These are phyloP conservation scores for Annulohypoxylon stygium DNA, from an alignment of 495 filamentous ascomycete species.

Conservation along the genomic window DNA sequence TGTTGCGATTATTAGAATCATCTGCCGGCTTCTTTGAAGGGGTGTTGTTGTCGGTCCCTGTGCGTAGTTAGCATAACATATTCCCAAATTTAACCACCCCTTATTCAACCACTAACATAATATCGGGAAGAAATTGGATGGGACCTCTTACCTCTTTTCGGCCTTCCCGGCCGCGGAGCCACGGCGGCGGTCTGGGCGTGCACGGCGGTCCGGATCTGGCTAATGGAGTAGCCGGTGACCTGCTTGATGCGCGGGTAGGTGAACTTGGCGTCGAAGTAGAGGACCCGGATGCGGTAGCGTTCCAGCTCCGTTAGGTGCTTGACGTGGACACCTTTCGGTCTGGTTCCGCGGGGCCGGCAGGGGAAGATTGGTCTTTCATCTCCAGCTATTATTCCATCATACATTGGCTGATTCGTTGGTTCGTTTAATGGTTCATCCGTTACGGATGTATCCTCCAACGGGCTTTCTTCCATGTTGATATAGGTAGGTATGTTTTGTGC, in stretches of 20 bases:
- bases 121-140: neutral
- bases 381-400: neutral
- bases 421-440: neutral
- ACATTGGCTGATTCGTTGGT: neutral
- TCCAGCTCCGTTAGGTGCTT: slow-evolving; percentile 49
- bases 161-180: slow-evolving; percentile 40
- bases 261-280: slow-evolving; percentile 49
- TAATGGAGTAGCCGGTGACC: slow-evolving; percentile 47
- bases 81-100: neutral
- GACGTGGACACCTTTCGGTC: slow-evolving; percentile 45
- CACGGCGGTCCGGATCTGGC: slow-evolving; percentile 50
- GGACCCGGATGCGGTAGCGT: slow-evolving; percentile 48
- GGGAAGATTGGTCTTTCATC: neutral
- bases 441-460: neutral
- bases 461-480: neutral
- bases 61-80: neutral
- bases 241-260: slow-evolving; percentile 44
- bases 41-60: neutral
- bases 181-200: slow-evolving; percentile 43
- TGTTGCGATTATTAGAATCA: neutral
- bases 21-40: neutral
- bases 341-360: neutral
- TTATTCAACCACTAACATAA: neutral
- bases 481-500: neutral
- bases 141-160: slow-evolving; percentile 34